phyloP scores from a whole-genome alignment of 2,329 filamentous ascomycete genomes.

The Drechslera avenae region DNA sequence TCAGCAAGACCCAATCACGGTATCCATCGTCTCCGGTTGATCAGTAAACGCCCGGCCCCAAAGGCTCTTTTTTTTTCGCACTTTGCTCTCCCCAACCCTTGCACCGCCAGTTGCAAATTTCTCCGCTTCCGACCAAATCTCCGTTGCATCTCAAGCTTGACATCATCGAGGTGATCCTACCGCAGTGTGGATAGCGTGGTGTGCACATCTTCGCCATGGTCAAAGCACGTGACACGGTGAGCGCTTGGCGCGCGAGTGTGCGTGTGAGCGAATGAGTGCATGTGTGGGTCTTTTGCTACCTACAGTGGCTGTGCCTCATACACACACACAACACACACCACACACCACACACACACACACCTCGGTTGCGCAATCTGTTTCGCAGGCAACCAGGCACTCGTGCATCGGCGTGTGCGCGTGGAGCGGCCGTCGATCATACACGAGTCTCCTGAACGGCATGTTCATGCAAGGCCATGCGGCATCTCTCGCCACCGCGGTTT shows the following conservation, averaged over 20 bases:
- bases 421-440: slow-evolving; percentile 12
- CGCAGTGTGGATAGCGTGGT: too few relatives aligned
- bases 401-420: slow-evolving; percentile 9
- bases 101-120: background rate
- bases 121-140: too few relatives aligned
- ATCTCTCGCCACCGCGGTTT: slow-evolving; percentile 4
- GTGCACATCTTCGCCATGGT: background rate
- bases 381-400: slow-evolving; percentile 8
- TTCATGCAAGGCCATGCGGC: slow-evolving; percentile 14
- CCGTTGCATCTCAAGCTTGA: too few relatives aligned
- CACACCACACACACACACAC: background rate
- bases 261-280: too few relatives aligned
- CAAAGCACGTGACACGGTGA: background rate
- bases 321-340: background rate
- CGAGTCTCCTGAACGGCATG: slow-evolving; percentile 10
- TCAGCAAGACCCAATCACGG: slow-evolving; percentile 4
- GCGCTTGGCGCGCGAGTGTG: too few relatives aligned
- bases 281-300: background rate
- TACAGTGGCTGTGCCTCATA: background rate
- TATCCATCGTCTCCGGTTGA: background rate
- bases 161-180: too few relatives aligned
- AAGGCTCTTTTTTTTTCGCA: slow-evolving; percentile 1
- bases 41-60: slow-evolving; percentile 6
- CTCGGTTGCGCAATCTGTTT: slow-evolving; percentile 15
- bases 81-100: background rate